A percentile compares a stretch with the other conserved stretches of the same genome.
Evolutionary conservation across 352 stramenopile species (phyloP).

Genomic region (Globisporangium solare): DNA sequence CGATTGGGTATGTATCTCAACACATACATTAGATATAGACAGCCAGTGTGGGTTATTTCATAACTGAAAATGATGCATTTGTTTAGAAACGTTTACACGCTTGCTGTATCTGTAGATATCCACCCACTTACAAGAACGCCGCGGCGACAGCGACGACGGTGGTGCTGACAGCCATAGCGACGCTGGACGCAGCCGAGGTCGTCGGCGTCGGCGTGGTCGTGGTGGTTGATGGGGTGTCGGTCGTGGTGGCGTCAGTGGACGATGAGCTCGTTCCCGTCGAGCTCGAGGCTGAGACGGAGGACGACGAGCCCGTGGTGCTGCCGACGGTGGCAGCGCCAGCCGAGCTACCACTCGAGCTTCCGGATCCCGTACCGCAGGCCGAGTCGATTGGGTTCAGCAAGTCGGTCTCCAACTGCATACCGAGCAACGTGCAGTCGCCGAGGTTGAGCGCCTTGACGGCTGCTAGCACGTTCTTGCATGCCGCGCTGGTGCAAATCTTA

Average conservation of each 20-base stretch:
- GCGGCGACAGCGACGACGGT: not conserved
- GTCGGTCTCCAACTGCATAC: constrained; percentile 17
- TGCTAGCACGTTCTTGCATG: constrained; percentile 19
- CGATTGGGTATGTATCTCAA: too few relatives aligned
- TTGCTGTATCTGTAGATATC: too few relatives aligned
- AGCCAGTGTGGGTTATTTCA: too few relatives aligned
- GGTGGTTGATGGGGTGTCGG: not conserved
- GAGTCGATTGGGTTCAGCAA: constrained; percentile 15
- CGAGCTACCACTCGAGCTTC: not conserved
- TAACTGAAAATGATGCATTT: too few relatives aligned
- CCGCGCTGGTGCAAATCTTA: constrained; percentile 20
- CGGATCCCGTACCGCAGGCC: constrained; percentile 2
- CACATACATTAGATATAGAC: too few relatives aligned
- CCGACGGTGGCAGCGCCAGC: not conserved
- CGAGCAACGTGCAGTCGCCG: constrained; percentile 25
- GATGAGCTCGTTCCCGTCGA: not conserved
- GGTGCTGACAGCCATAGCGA: not conserved
- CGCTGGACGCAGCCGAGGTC: not conserved
- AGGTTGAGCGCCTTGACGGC: constrained; percentile 17
- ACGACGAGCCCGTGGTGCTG: not conserved
- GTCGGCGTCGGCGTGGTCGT: not conserved
- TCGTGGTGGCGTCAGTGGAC: not conserved
- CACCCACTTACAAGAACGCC: constrained; percentile 2
- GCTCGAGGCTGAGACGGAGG: not conserved
- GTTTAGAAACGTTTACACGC: too few relatives aligned